Conservation (phyloP, 805 yeast genomes). For the Schwanniomyces vanrijiae region DNA sequence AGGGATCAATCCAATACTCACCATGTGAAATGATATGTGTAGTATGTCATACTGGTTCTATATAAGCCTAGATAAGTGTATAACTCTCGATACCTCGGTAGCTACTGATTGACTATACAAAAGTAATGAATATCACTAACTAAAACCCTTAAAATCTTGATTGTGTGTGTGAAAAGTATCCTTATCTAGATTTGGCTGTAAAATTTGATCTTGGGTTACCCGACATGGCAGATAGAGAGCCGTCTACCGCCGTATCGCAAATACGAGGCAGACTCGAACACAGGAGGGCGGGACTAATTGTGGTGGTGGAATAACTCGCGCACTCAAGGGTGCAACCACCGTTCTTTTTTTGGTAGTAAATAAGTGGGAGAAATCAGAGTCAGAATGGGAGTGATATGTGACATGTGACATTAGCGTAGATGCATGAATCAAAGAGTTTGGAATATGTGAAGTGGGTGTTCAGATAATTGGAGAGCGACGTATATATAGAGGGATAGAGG, state of each 20-base stretch:
- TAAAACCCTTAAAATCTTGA: not conserved
- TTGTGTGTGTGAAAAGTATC: not conserved
- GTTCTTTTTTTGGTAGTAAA: too few relatives aligned
- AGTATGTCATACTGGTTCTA: slow-evolving; percentile 9
- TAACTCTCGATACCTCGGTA: not conserved
- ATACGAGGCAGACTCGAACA: not conserved
- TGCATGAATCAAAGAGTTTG: too few relatives aligned
- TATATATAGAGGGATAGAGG: too few relatives aligned
- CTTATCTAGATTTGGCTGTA: slow-evolving; percentile 5
- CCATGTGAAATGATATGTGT: slow-evolving; percentile 15
- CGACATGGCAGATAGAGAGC: not conserved
- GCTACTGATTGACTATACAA: not conserved
- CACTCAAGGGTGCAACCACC: too few relatives aligned
- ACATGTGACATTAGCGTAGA: too few relatives aligned
- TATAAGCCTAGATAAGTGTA: not conserved
- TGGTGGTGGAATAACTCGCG: too few relatives aligned
- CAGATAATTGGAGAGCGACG: too few relatives aligned
- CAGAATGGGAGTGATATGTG: too few relatives aligned
- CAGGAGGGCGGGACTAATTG: not conserved
- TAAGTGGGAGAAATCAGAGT: too few relatives aligned
- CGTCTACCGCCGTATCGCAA: not conserved
- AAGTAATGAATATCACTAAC: not conserved
- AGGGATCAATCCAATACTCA: slow-evolving; percentile 8
- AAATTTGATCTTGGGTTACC: slow-evolving; percentile 2
- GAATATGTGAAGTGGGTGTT: too few relatives aligned